Evolutionary conservation across 2,329 filamentous ascomycete genomes (phyloP), one percentile per base, ranked within the genome.

Genomic region (Colletotrichum simmondsii): DNA sequence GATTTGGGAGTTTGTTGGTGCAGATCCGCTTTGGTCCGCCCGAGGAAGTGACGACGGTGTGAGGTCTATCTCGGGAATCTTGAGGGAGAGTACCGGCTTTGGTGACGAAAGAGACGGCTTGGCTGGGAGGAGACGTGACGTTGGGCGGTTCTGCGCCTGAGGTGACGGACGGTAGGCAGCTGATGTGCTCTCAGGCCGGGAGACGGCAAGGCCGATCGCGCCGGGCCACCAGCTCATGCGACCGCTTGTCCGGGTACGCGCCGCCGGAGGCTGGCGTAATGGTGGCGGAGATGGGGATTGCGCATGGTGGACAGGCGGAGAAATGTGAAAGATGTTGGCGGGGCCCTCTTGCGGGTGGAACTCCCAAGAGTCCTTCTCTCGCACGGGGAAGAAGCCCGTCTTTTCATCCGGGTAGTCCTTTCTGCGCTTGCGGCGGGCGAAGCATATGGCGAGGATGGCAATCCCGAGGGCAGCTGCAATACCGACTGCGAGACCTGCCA

Each of bases 121-220:
- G 10, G 83, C 83, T 11, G 86, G 86, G n/a, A 88, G 80, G 1
- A 87, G 79, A 72, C 79, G 85, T 2, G 86, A 87, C 4, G 46
- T 60, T 5, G 80, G 63, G 16, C 80, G 83, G 56, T 85, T 81
- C 56, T 42, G 72, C 30, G 28, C 61, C 56, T 28, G 74, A 46
- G 32, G 63, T 64, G 71, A 70, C 32, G 62, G 68, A 24, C 53
- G 65, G 28, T 71, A 56, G 32, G 74, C 74, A 0, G 70, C 59
- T 7, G 58, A 46, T 19, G 67, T 69, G n/a, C 79, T 82, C 78
- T 42, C 52, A 7, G 74, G 68, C 12, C 80, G 79, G 8, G 86
- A 84, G 64, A 88, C 81, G 2, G 86, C 86, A 24, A 88, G 77
- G 2, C 86, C 87, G 54, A 88, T 85, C 11, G 80, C 80, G 52